Percentiles rank a stretch among this genome's conserved stretches.
phyloP scores from a whole-genome alignment of 2,329 filamentous ascomycete species.

The Phaeoacremonium minimum region DNA sequence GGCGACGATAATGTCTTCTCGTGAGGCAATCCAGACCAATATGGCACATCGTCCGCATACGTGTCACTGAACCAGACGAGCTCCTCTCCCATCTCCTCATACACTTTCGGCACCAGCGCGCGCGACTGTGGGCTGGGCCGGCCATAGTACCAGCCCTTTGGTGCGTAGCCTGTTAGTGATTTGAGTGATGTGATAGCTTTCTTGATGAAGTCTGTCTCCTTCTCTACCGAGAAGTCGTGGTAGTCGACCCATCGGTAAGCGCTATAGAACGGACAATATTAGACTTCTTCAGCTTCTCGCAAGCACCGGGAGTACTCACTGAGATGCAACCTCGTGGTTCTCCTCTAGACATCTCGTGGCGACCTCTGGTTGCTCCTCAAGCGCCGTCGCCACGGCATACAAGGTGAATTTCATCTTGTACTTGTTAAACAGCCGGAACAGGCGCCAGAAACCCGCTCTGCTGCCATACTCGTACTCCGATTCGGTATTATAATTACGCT shows the following conservation, averaged over 20 bases:
- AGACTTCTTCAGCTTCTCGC: background rate
- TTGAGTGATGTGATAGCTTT: slow-evolving; percentile 35
- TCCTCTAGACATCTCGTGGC: slow-evolving; percentile 40
- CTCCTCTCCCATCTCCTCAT: slow-evolving; percentile 46
- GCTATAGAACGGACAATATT: slow-evolving; percentile 1
- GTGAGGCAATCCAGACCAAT: slow-evolving; percentile 48
- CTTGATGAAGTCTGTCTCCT: slow-evolving; percentile 41
- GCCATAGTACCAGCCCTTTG: slow-evolving; percentile 46
- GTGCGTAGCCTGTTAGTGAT: slow-evolving; percentile 36
- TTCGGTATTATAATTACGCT: slow-evolving; percentile 41
- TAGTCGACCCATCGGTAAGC: slow-evolving; percentile 49
- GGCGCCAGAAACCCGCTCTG: slow-evolving; percentile 42
- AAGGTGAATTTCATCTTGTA: slow-evolving; percentile 44
- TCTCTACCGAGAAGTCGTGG: slow-evolving; percentile 36
- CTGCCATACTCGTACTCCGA: slow-evolving; percentile 47
- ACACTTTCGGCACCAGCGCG: slow-evolving; percentile 40
- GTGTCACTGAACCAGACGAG: slow-evolving; percentile 45
- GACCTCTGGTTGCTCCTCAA: slow-evolving; percentile 42
- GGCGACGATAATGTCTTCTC: slow-evolving; percentile 33
- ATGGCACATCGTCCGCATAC: slow-evolving; percentile 51
- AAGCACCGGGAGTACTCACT: slow-evolving; percentile 14
- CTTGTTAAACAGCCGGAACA: slow-evolving; percentile 43
- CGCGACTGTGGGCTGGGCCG: slow-evolving; percentile 37
- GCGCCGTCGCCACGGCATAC: slow-evolving; percentile 43
- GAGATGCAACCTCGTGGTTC: slow-evolving; percentile 45